Evolutionary conservation across 495 filamentous ascomycete genomes (phyloP).

Genomic region (Xylaria scruposa): DNA sequence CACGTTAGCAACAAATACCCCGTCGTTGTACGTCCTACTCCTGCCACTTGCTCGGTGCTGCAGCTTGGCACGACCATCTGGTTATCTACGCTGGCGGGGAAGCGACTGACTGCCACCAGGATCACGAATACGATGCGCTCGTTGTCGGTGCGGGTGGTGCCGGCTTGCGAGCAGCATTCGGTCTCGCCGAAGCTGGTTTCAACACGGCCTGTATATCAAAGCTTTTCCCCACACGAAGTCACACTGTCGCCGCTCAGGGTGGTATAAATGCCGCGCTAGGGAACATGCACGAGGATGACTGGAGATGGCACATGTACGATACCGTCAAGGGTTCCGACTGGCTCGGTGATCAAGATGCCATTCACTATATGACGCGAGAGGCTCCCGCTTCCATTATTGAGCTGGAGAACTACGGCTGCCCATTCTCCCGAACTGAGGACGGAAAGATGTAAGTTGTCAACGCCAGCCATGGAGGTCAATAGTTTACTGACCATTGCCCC

Average conservation of each 20-base stretch:
- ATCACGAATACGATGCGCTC: conserved; percentile 76
- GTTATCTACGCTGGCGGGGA: background rate
- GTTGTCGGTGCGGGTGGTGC: conserved; percentile 95
- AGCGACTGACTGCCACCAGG: conserved; percentile 40
- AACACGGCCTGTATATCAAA: conserved; percentile 98
- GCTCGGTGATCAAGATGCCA: conserved; percentile 98
- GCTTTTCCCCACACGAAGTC: conserved; percentile 93
- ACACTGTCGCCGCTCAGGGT: conserved; percentile 94
- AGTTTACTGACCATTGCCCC: conserved; percentile 27
- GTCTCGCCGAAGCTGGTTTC: conserved; percentile 95
- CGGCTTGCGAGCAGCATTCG: conserved; percentile 93
- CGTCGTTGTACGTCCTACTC: conserved; percentile 74
- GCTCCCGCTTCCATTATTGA: conserved; percentile 91
- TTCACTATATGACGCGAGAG: conserved; percentile 99
- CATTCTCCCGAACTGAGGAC: conserved; percentile 96
- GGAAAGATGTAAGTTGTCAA: conserved; percentile 74
- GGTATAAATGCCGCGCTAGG: conserved; percentile 96
- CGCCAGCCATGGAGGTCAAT: background rate
- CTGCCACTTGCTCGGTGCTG: background rate
- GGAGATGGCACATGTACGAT: conserved; percentile 99
- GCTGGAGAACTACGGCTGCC: conserved; percentile 96
- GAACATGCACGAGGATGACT: conserved; percentile 89
- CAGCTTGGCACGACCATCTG: background rate
- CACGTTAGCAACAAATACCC: conserved; percentile 87
- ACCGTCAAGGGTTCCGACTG: conserved; percentile 98